Evolutionary conservation across 2,329 filamentous ascomycete species (phyloP).

Genomic region (Fusarium sacchari): DNA sequence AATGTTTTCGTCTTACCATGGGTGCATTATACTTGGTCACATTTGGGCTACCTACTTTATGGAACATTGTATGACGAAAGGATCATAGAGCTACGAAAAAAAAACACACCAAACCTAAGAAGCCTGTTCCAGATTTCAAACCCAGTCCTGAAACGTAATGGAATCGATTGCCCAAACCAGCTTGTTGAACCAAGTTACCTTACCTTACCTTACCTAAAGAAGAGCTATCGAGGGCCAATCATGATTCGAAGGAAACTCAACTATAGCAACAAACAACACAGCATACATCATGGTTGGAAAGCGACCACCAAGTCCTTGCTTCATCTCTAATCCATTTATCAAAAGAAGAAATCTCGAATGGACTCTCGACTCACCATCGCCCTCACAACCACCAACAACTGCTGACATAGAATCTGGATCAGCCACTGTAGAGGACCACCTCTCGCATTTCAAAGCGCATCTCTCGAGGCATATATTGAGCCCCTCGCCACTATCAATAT

Average conservation of each 20-base stretch:
- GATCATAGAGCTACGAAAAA: not conserved
- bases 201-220: not conserved
- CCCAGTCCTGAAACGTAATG: not conserved
- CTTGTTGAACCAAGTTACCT: not conserved
- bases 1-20: not conserved
- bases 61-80: too few relatives aligned
- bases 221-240: not conserved
- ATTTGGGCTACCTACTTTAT: not conserved
- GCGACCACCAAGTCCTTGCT: slow-evolving; percentile 44
- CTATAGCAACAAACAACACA: not conserved
- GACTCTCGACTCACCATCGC: slow-evolving; percentile 46
- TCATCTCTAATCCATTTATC: slow-evolving; percentile 58
- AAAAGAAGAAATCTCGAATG: slow-evolving; percentile 59
- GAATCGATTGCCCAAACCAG: not conserved
- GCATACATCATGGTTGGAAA: slow-evolving; percentile 39
- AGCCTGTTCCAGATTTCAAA: not conserved
- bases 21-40: too few relatives aligned
- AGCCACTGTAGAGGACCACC: slow-evolving; percentile 51
- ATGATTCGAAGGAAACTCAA: not conserved
- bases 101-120: not conserved
- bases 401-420: slow-evolving; percentile 55
- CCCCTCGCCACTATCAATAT: slow-evolving; percentile 49
- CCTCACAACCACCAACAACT: slow-evolving; percentile 29
- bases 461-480: slow-evolving; percentile 45
- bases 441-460: slow-evolving; percentile 50